Conservation (phyloP, 768 basidiomycete genomes). For the Hypholoma fasciculare region DNA sequence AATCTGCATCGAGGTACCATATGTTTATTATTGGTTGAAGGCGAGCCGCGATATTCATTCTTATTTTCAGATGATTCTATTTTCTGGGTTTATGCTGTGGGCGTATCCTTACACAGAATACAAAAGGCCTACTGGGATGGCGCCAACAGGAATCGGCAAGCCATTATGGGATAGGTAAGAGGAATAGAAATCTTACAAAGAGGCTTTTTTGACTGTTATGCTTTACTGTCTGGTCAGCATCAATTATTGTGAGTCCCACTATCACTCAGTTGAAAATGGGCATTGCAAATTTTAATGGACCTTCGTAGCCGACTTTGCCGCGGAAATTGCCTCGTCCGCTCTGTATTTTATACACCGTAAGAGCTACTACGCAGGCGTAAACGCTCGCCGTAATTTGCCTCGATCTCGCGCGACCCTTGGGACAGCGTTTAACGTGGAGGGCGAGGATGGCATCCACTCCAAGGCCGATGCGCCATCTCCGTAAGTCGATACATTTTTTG, state of each 20-base stretch:
- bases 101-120: conserved; percentile 79
- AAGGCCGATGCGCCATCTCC: neutral
- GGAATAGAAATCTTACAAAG: conserved; percentile 15
- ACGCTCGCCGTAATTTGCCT: neutral
- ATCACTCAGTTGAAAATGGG: neutral
- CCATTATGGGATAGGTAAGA: conserved; percentile 69
- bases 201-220: no score
- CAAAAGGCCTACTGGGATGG: conserved; percentile 33
- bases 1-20: conserved; percentile 75
- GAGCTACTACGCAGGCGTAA: conserved; percentile 1
- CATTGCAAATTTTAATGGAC: neutral
- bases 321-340: conserved; percentile 16
- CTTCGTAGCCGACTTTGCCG: conserved; percentile 15
- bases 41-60: conserved; percentile 2
- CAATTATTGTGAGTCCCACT: conserved; percentile 27
- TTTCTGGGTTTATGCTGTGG: conserved; percentile 78
- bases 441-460: neutral
- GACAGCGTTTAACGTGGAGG: conserved; percentile 16
- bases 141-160: conserved; percentile 58
- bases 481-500: neutral
- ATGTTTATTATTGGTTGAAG: neutral
- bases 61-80: conserved; percentile 74
- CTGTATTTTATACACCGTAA: conserved; percentile 18
- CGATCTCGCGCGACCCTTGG: conserved; percentile 9
- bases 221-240: conserved; percentile 20